Percentiles rank a stretch among this genome's conserved stretches.
phyloP scores from a whole-genome alignment of 495 filamentous ascomycete species.

The Tuber brumale region DNA sequence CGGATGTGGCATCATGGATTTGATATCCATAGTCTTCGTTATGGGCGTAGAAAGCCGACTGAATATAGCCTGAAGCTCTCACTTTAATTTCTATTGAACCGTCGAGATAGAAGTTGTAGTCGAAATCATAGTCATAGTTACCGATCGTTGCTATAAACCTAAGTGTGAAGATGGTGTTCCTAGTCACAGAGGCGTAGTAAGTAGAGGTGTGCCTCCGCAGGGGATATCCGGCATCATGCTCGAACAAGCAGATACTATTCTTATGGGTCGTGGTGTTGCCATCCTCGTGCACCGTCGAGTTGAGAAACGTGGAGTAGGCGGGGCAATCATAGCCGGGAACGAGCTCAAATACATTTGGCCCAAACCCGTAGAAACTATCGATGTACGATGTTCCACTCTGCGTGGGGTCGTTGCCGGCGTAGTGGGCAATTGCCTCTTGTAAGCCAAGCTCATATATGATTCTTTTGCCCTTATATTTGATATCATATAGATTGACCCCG shows the following conservation, averaged over 20 bases:
- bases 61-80: constrained; percentile 55
- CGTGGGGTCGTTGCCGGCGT: constrained; percentile 50
- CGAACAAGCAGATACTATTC: constrained; percentile 51
- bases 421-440: constrained; percentile 54
- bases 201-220: constrained; percentile 46
- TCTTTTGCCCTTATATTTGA: constrained; percentile 51
- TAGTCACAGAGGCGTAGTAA: constrained; percentile 44
- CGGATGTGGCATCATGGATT: constrained; percentile 50
- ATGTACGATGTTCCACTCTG: constrained; percentile 46
- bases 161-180: constrained; percentile 48
- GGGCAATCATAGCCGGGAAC: constrained; percentile 53
- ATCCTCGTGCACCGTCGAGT: constrained; percentile 43
- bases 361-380: constrained; percentile 50
- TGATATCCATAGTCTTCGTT: constrained; percentile 54
- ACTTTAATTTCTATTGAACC: constrained; percentile 52
- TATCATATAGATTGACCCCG: constrained; percentile 48
- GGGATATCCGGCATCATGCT: constrained; percentile 46
- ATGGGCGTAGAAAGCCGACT: constrained; percentile 50
- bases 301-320: constrained; percentile 47
- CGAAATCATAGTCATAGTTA: constrained; percentile 53
- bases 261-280: constrained; percentile 45
- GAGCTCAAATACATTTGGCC: constrained; percentile 47
- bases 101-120: constrained; percentile 53
- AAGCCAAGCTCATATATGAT: constrained; percentile 54
- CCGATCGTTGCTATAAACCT: constrained; percentile 50